These are phyloP conservation scores for Starmera amethionina DNA, from an alignment of 805 yeast genomes.

Conservation along the genomic window DNA sequence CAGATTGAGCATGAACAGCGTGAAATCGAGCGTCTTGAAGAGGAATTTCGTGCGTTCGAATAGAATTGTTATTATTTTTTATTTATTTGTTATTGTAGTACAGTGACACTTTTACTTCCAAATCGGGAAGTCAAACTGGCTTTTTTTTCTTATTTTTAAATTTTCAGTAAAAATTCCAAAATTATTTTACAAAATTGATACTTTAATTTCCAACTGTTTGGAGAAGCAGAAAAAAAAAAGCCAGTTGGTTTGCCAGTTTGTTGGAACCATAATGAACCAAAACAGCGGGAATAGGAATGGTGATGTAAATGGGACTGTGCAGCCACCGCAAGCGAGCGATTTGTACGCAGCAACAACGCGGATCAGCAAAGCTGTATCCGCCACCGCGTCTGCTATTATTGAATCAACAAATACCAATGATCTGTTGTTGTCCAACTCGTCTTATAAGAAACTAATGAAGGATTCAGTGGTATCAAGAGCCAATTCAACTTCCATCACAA, in stretches of 20 bases:
- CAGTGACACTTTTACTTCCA: background rate
- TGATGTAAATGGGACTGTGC: no score
- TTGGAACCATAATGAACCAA: no score
- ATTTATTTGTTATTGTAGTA: no score
- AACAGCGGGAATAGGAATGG: no score
- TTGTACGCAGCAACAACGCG: constrained; percentile 23
- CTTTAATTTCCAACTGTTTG: no score
- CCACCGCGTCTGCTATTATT: constrained; percentile 46
- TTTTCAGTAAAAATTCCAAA: no score
- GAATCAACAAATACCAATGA: constrained; percentile 17
- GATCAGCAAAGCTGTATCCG: constrained; percentile 38
- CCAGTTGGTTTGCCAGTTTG: no score
- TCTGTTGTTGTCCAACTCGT: constrained; percentile 27
- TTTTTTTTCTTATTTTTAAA: background rate
- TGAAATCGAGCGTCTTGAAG: constrained; percentile 34
- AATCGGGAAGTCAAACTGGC: background rate
- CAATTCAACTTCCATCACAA: constrained; percentile 19
- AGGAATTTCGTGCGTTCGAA: constrained; percentile 17
- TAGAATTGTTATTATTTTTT: background rate
- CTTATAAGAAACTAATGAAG: constrained; percentile 36
- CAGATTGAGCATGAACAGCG: constrained; percentile 32
- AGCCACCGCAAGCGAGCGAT: constrained; percentile 3
- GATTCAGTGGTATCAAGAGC: constrained; percentile 23
- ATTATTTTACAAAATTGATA: no score
- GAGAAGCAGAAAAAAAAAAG: no score